Evolutionary conservation across 768 basidiomycete species (phyloP).

Genomic region (Xerocomellus dryophilus): DNA sequence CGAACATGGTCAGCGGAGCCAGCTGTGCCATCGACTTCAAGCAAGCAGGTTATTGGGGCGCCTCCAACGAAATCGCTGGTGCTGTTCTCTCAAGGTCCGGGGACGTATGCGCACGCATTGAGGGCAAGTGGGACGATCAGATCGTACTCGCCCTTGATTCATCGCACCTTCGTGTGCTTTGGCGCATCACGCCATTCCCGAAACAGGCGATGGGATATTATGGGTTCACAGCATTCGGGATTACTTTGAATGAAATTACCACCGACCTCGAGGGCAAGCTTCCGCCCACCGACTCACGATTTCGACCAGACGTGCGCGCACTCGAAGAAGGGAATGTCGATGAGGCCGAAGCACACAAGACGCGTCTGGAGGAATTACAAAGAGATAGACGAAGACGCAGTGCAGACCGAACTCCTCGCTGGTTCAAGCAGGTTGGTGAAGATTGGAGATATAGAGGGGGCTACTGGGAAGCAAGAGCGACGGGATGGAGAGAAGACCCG

Average conservation of each 20-base stretch:
- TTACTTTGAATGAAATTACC: constrained; percentile 80
- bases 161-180: constrained; percentile 70
- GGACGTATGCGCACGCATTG: constrained; percentile 57
- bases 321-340: constrained; percentile 76
- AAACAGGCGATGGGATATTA: constrained; percentile 70
- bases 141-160: constrained; percentile 66
- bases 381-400: constrained; percentile 64
- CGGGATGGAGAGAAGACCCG: constrained; percentile 54
- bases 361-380: constrained; percentile 71
- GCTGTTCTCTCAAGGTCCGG: constrained; percentile 53
- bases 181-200: constrained; percentile 74
- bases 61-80: constrained; percentile 71
- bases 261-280: constrained; percentile 58
- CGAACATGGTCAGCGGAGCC: constrained; percentile 52
- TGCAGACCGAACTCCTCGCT: constrained; percentile 58
- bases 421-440: constrained; percentile 70
- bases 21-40: constrained; percentile 81
- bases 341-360: constrained; percentile 69
- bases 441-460: constrained; percentile 78
- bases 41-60: constrained; percentile 79
- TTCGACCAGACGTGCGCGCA: constrained; percentile 78
- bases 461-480: constrained; percentile 76
- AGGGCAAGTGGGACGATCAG: constrained; percentile 89
- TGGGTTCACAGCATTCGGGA: constrained; percentile 77
- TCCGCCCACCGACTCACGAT: constrained; percentile 79